Percentiles rank a stretch among this genome's conserved stretches.
Evolutionary conservation across 148 eudicot species (phyloP).

Genomic region (Gaultheria prostrata): DNA sequence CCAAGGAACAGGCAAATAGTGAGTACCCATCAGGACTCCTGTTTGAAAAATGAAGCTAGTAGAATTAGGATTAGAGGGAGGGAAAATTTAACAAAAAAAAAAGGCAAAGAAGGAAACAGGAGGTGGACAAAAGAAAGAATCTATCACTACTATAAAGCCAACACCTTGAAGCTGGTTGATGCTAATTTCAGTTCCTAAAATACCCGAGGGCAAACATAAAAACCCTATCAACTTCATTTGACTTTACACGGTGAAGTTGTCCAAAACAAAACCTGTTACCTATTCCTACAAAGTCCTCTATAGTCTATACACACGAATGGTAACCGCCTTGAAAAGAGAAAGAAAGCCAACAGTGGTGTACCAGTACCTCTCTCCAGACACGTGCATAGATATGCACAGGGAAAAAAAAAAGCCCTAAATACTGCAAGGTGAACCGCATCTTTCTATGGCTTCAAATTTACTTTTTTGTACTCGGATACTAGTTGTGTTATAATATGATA

Average conservation of each 20-base stretch:
- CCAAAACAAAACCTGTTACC: not conserved
- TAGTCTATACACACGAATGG: not conserved
- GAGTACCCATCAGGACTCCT: constrained; percentile 99
- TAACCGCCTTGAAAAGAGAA: not conserved
- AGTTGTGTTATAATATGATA: not conserved
- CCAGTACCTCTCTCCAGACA: not conserved
- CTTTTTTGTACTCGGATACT: not conserved
- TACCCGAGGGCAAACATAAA: not conserved
- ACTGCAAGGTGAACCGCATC: not conserved
- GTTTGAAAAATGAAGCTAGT: constrained; percentile 12
- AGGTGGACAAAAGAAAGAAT: not conserved
- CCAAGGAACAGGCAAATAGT: constrained; percentile 92
- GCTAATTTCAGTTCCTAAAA: not conserved
- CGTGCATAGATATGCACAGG: not conserved
- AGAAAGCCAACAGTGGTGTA: not conserved
- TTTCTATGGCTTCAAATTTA: not conserved
- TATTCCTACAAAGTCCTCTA: not conserved
- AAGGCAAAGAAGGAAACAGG: constrained; percentile 1
- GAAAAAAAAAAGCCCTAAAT: not conserved
- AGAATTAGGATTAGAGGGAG: constrained; percentile 5
- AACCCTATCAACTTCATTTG: not conserved
- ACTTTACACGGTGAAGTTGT: not conserved
- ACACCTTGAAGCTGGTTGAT: not conserved
- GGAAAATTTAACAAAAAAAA: not conserved
- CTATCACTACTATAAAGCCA: not conserved